These are phyloP conservation scores for Cyberlindnera amylophila DNA, from an alignment of 805 yeast genomes.

Conservation along the genomic window DNA sequence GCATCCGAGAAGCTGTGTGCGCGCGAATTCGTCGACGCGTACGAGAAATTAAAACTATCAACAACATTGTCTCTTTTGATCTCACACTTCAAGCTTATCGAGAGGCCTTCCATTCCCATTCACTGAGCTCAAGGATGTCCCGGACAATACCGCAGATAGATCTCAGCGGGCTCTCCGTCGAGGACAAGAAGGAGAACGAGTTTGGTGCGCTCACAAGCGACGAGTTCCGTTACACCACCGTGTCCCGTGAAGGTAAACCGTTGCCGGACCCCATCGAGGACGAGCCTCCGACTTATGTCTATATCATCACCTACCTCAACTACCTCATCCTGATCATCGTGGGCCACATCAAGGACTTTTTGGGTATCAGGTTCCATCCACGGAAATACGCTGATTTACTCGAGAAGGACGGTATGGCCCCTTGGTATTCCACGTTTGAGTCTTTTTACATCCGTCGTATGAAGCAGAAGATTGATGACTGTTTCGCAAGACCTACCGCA, in stretches of 20 bases:
- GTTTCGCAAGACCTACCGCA: conserved; percentile 92
- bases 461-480: conserved; percentile 87
- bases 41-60: neutral
- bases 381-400: conserved; percentile 60
- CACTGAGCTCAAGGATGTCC: no score
- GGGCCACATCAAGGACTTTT: conserved; percentile 88
- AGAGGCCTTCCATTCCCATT: no score
- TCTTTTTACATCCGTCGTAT: conserved; percentile 89
- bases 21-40: conserved; percentile 4
- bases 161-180: conserved; percentile 32
- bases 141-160: conserved; percentile 32
- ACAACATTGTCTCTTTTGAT: neutral
- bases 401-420: conserved; percentile 88
- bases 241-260: conserved; percentile 51
- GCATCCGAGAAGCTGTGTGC: no score
- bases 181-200: conserved; percentile 53
- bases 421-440: conserved; percentile 92
- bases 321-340: conserved; percentile 80
- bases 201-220: conserved; percentile 66
- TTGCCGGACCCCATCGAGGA: conserved; percentile 62
- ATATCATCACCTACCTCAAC: conserved; percentile 78
- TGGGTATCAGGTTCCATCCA: conserved; percentile 72
- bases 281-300: conserved; percentile 81
- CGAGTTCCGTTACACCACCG: conserved; percentile 61
- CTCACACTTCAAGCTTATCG: no score